phyloP scores from a whole-genome alignment of 495 filamentous ascomycete species.

The Penicillium pancosmium region DNA sequence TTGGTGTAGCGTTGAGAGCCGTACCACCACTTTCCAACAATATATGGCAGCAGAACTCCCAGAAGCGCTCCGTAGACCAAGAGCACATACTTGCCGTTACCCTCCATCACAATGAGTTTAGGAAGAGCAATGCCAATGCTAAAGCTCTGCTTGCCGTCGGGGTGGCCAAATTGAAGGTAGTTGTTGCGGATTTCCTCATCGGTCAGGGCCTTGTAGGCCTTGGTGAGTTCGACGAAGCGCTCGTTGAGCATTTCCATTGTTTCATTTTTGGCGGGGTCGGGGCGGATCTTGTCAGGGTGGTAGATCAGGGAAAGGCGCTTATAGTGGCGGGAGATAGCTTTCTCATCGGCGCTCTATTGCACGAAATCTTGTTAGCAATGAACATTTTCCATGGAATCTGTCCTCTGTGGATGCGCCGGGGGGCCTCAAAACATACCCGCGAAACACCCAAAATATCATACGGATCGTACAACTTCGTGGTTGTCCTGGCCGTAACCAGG shows the following conservation, averaged over 20 bases:
- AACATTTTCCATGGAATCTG: not conserved
- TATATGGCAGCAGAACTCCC: constrained; percentile 86
- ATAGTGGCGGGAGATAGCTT: constrained; percentile 87
- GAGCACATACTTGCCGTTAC: constrained; percentile 93
- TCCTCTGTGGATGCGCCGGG: not conserved
- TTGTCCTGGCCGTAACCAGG: constrained; percentile 69
- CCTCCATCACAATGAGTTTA: constrained; percentile 88
- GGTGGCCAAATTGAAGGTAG: constrained; percentile 92
- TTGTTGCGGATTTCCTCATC: constrained; percentile 98
- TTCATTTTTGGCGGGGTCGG: constrained; percentile 82
- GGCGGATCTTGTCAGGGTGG: constrained; percentile 90
- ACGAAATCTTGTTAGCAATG: not conserved
- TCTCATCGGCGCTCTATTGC: constrained; percentile 75
- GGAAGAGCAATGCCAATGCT: constrained; percentile 97
- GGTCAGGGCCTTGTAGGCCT: constrained; percentile 95
- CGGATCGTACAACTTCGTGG: constrained; percentile 87
- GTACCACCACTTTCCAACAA: constrained; percentile 98
- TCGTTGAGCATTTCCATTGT: constrained; percentile 84
- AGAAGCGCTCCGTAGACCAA: constrained; percentile 84
- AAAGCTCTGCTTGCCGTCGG: constrained; percentile 96
- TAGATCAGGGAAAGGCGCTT: constrained; percentile 80
- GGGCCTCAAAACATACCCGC: constrained; percentile 54
- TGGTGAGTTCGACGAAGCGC: constrained; percentile 89
- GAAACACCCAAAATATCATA: constrained; percentile 90
- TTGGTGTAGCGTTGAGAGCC: constrained; percentile 89